Base-by-base conservation (phyloP, 202 grass and related monocot species). In the Schoenoplectus tabernaemontani region DNA sequence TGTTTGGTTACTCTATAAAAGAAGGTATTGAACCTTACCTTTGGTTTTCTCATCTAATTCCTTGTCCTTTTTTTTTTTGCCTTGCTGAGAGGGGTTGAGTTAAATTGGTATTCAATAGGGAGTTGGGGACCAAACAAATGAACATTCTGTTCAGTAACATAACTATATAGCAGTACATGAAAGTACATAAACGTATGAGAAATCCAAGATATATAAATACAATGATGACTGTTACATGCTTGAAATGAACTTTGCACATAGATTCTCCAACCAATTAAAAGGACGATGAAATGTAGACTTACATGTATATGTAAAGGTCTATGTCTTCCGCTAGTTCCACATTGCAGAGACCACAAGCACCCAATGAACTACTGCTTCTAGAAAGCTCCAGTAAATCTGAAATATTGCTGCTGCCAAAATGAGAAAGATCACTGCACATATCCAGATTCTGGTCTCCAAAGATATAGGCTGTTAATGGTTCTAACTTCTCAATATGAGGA, bases 301-400 rank as follows among this genome's bases (percentile, higher is more conserved):
- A 93, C 91, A 88, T 88, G 33, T 93, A 93, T 13, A 93, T 87
- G 84, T 86, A 93, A 71, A 93, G 83, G 79, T 93, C 88, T 83
- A 77, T 62, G n/a, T 74, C 68, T 68, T 93, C 83, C 72, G 82
- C 82, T 56, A 93, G 78, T 44, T 85, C 84, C 48, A 88, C 84
- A 74, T 64, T 22, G 82, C 91, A 93, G 79, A 88, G 83, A 56
- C 59, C 77, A 83, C 91, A 93, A 85, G 87, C 86, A 62, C 78
- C 83, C 88, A 87, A 84, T n/a, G 10, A 71, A 72, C 53, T 85
- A 75, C 76, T 81, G 53, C 47, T 36, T 59, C 82, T 84, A 20
- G 53, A 85, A 82, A 73, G 74, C 50, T 37, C 59, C 85, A 80
- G 80, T 37, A 79, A 58, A 84, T 59, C 78, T 69, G 78, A 82